Evolutionary conservation across 202 grass and related monocot species (phyloP).

Genomic region (Bolboschoenoplectus hybrid): DNA sequence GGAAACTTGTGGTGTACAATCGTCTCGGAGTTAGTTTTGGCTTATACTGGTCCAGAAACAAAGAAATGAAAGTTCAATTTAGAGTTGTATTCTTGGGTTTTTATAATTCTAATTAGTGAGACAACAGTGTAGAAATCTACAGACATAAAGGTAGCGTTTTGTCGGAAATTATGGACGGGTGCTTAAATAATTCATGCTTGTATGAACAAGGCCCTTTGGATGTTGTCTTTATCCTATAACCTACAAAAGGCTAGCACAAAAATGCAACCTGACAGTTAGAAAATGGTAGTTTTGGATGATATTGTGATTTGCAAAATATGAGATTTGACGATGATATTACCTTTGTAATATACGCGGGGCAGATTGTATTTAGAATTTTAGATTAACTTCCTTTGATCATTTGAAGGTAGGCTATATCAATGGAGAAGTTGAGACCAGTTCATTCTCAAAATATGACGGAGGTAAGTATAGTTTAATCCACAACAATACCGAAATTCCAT

Average conservation of each 20-base stretch:
- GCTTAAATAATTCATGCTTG: neutral
- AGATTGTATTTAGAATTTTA: conserved; percentile 37
- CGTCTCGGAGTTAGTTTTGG: neutral
- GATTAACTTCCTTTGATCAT: conserved; percentile 40
- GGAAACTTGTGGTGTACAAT: neutral
- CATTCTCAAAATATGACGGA: neutral
- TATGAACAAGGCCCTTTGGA: neutral
- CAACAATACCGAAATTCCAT: neutral
- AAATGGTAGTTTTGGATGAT: neutral
- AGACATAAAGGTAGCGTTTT: neutral
- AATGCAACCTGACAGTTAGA: neutral
- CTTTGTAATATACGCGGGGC: neutral
- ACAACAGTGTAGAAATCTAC: neutral
- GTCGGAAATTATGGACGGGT: neutral
- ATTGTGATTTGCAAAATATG: neutral
- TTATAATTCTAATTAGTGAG: neutral
- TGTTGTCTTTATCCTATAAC: neutral
- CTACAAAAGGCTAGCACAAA: neutral
- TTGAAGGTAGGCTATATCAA: conserved; percentile 42
- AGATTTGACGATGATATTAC: conserved; percentile 6
- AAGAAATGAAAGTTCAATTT: neutral
- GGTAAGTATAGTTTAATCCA: neutral
- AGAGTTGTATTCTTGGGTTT: neutral
- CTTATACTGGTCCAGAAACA: neutral
- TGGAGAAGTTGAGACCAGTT: conserved; percentile 36